Base-by-base conservation (phyloP, 2,329 filamentous ascomycete genomes). In the Colletotrichum simmondsii region DNA sequence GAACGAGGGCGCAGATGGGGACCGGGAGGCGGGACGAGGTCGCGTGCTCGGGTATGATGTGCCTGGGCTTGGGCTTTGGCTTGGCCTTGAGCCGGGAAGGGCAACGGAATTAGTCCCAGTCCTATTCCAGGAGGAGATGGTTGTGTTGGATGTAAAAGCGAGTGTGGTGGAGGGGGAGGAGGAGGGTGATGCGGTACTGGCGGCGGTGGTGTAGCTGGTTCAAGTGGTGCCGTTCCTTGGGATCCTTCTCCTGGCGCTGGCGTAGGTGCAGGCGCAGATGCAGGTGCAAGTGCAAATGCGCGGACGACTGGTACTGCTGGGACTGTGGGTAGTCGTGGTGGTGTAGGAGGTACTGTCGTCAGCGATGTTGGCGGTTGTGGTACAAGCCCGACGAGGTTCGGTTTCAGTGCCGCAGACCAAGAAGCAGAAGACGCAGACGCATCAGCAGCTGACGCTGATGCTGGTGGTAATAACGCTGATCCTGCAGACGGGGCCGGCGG, bases 1-100 rank as follows among this genome's bases (percentile, higher is more conserved):
- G 73, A 72, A 28, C 73, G 73, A 71, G 71, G 73, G 28, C 73
- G 73, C 60, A 73, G 61, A 66, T 63, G 73, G 32, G 62, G 63
- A 46, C 63, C 32, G 53, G 71, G 73, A 54, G 49, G 61, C 26
- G 71, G 61, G n/a, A 67, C 11, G 52, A 57, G 62, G 49, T 64
- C 61, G 49, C 46, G 61, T 64, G 49, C 61, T 37, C 32, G 61
- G 28, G 49, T 64, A 49, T 49, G 42, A 22, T 37, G 19, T 30
- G 60, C 42, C 54, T 58, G 24, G 54, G 54, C 54, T n/a, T 24
- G 54, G 54, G 11, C 24, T 22, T 16, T 19, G 54, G 54, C 54
- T 49, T 49, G 42, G 42, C 42, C 42, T 49, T 49, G 42, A 22
- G 19, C 42, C 42, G 19, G 42, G 42, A 49, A n/a, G 42, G 42